A percentile compares a stretch with the other conserved stretches of the same genome.
phyloP scores from a whole-genome alignment of 192 early-diverging fungal genomes.

The Gamsiella multidivaricata region DNA sequence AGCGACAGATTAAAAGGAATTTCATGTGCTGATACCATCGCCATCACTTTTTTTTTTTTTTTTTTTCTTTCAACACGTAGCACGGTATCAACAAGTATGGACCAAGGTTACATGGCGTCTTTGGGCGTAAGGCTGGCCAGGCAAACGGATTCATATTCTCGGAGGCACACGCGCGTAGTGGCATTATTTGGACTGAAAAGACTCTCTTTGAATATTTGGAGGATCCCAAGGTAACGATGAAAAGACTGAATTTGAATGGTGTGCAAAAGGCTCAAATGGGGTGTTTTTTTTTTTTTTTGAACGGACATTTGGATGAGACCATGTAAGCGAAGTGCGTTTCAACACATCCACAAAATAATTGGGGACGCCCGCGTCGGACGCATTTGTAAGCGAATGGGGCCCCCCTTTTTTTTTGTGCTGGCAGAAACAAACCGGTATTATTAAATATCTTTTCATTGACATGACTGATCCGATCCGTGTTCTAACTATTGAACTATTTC shows the following conservation, averaged over 20 bases:
- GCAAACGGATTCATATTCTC: conserved; percentile 92
- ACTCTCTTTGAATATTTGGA: conserved; percentile 94
- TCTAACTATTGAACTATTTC: neutral
- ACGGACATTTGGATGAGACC: too few species aligned
- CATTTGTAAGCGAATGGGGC: too few species aligned
- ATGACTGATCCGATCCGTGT: too few species aligned
- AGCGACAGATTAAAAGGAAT: neutral
- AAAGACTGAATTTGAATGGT: neutral
- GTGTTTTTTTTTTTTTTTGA: too few species aligned
- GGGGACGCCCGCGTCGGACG: too few species aligned
- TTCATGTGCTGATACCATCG: neutral
- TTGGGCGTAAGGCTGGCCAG: conserved; percentile 87
- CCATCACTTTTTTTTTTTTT: neutral
- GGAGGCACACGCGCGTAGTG: conserved; percentile 85
- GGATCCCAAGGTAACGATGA: conserved; percentile 87
- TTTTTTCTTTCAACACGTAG: conserved; percentile 27
- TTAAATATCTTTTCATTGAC: too few species aligned
- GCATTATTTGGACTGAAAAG: conserved; percentile 85
- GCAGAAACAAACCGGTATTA: too few species aligned
- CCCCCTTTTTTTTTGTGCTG: too few species aligned
- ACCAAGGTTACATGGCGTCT: conserved; percentile 92
- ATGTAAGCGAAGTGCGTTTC: too few species aligned
- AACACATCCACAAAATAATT: too few species aligned
- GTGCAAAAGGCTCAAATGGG: neutral
- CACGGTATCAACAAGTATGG: conserved; percentile 92